Evolutionary conservation across 805 yeast genomes (phyloP).

Genomic region (Metschnikowia dekortorum): DNA sequence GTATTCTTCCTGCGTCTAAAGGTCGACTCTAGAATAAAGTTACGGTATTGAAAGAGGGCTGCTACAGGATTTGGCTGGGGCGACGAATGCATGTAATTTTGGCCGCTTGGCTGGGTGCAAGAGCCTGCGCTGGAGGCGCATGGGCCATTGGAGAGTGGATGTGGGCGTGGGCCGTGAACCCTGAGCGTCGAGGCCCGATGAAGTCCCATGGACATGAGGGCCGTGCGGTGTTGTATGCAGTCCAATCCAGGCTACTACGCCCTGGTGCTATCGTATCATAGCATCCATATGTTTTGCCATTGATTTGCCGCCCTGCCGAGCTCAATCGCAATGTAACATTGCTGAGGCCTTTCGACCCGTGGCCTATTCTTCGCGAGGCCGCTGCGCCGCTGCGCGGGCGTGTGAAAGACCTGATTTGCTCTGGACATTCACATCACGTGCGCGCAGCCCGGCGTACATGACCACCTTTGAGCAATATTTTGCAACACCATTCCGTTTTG

Average conservation of each 20-base stretch:
- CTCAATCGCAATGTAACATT: not conserved
- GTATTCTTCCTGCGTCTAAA: not conserved
- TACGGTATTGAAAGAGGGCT: not conserved
- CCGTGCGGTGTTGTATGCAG: not conserved
- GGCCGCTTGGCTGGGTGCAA: not conserved
- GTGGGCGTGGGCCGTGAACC: not conserved
- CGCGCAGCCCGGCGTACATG: not conserved
- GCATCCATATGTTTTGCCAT: not conserved
- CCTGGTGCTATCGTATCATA: not conserved
- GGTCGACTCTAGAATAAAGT: not conserved
- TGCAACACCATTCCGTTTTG: no score
- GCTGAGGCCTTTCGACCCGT: not conserved
- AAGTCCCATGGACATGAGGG: not conserved
- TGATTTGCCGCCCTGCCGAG: not conserved
- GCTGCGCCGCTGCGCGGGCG: slow-evolving; percentile 1
- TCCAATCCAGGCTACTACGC: no score
- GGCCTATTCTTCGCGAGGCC: not conserved
- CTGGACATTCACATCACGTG: slow-evolving; percentile 1
- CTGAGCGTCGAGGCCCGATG: not conserved
- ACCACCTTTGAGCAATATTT: no score
- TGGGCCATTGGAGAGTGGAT: not conserved
- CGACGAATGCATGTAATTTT: not conserved
- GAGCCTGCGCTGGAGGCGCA: not conserved
- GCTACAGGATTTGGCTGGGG: not conserved
- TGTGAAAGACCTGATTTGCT: not conserved